Evolutionary conservation across 179 eudicot genomes (phyloP), one percentile per base, ranked within the genome.

Genomic region (Camellia oleifera): DNA sequence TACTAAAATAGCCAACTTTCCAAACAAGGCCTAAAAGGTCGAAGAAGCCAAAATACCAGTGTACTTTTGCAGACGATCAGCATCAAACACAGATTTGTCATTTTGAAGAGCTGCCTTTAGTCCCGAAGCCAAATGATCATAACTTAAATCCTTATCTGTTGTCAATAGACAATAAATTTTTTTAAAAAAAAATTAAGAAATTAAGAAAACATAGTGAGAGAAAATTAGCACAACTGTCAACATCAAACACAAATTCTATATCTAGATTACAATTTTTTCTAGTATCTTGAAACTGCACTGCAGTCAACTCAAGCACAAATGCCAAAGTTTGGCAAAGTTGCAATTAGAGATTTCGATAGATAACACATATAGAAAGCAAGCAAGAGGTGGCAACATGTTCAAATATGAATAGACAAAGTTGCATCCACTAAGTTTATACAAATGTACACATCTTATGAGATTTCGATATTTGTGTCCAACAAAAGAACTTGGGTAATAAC

Each of bases 121-220:
- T 26, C 32, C 32, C 32, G 32, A 26, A 26, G 32, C 32, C 32
- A 26, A 26, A 1, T 26, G 32, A 1, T 26, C 32, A 26, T 26
- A 26, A 26, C 32, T 26, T 26, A 26, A 26, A 26, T 26, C 32
- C 32, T 26, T 26, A 1, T 26, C 32, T 26, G 76, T 73, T 57
- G 78, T 78, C 7, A 32, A 32, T 32, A 32, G 40, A 32, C 40
- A 32, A 32, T 32, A 32, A 32, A 32, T 32, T 32, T 32, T 32
- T 32, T 32, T 32, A 32, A 32, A 32, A 32, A 32, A 32, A 32
- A 32, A 75, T 71, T 6, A 66, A 77, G 66, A 17, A 77, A 53
- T 10, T 11, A 74, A 74, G 6, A 53, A 75, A 77, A 17, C 10
- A 64, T 42, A 75, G 56, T 14, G 26, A 80, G 45, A 64, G 69